Base-by-base conservation (phyloP, 352 stramenopile genomes). In the Thalassiosira sp. region DNA sequence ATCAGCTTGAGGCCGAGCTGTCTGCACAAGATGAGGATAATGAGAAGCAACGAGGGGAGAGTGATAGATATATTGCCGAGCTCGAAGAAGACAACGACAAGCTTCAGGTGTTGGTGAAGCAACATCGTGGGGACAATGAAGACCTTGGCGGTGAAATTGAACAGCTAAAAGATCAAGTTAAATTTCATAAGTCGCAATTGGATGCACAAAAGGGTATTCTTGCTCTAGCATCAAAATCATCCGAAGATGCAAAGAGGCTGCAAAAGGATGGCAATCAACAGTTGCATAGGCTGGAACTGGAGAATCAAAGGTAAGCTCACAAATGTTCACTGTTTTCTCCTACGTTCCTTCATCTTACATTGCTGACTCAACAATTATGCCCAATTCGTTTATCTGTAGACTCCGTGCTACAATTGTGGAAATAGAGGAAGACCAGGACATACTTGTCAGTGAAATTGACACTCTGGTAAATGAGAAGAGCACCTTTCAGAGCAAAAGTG, bases 361-460 rank as follows among this genome's bases (percentile, higher is more conserved):
- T 15, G 10, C 13, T 54, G 6, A 31, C n/a, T 20, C 40, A 56
- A 53, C n/a, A 25, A 16, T 7, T 33, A 18, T 28, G 43, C 33
- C 18, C 35, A 16, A 31, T 25, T 66, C 22, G 24, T 10, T n/a
- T 58, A 48, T 28, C 3, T 18, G 5, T 24, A 60, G 68, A 35
- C 71, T 87, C 37, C 69, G 79, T 25, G 49, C 48, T 5, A 63
- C 68, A 18, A 54, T 87, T 15, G 1, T 72, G 56, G 70, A 87
- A 68, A 59, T 87, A 5, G 79, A 87, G 59, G 65, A 82, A 65
- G 84, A 85, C 45, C 67, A 88, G 51, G 66, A 80, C 35, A 70
- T 85, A 24, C 72, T 86, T 48, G 72, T 85, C 5, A 58, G 69
- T 40, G 82, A 89, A 74, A 83, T 90, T 52, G 81, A 89, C 40